phyloP scores from a whole-genome alignment of 768 basidiomycete species.

The Leccinum incarnatum region DNA sequence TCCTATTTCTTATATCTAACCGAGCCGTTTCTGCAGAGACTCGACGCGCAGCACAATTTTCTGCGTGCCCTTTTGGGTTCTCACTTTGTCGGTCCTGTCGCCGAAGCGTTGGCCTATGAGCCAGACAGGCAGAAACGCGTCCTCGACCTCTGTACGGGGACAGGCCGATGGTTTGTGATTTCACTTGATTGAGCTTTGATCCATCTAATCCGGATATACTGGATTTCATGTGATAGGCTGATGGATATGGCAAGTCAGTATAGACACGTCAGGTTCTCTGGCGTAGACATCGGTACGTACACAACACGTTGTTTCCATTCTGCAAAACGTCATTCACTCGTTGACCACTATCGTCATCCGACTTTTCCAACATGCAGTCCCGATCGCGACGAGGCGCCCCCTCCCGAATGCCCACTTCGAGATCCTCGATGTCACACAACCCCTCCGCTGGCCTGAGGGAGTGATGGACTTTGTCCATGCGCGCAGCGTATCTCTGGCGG shows the following conservation, averaged over 20 bases:
- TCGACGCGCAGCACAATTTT: conserved; percentile 48
- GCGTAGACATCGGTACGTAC: conserved; percentile 71
- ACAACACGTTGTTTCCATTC: conserved; percentile 9
- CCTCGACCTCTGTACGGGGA: conserved; percentile 77
- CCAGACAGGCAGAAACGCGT: conserved; percentile 46
- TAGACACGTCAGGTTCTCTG: conserved; percentile 62
- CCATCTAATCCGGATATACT: conserved; percentile 13
- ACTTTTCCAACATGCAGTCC: conserved; percentile 44
- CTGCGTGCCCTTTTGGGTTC: conserved; percentile 51
- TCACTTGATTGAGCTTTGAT: conserved; percentile 16
- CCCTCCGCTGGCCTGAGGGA: conserved; percentile 47
- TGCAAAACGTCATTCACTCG: conserved; percentile 12
- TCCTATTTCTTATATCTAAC: background rate
- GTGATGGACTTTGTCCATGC: conserved; percentile 71
- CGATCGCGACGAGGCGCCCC: conserved; percentile 66
- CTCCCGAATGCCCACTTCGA: conserved; percentile 62
- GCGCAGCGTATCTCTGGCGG: conserved; percentile 57
- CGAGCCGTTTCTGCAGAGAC: conserved; percentile 40
- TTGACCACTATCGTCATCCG: conserved; percentile 1
- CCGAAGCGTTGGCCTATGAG: conserved; percentile 43
- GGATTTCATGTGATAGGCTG: conserved; percentile 46
- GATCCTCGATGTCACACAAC: conserved; percentile 58
- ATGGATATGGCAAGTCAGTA: conserved; percentile 71
- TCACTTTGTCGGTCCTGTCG: conserved; percentile 61
- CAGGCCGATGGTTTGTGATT: conserved; percentile 61